Conservation (phyloP, 1,284 basidiomycete genomes). For the Cutaneotrichosporon spelunceum region DNA sequence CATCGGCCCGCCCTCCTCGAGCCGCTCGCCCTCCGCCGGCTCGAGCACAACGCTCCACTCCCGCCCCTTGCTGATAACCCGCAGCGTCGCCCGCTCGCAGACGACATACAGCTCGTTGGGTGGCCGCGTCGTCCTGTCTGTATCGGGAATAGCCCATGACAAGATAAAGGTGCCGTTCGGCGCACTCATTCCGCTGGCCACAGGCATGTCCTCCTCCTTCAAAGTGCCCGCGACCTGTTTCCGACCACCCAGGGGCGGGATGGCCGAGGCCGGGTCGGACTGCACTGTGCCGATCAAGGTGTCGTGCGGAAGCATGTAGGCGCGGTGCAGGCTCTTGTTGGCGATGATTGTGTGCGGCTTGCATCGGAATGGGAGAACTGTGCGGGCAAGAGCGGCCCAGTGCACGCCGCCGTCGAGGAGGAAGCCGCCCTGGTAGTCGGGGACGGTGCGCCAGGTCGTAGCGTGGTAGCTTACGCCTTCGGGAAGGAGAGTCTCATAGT, state of each 20-base stretch:
- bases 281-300: slow-evolving; percentile 59
- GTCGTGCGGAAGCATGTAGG: slow-evolving; percentile 69
- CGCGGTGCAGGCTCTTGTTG: slow-evolving; percentile 64
- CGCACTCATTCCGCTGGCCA: slow-evolving; percentile 32
- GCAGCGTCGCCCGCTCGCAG: slow-evolving; percentile 50
- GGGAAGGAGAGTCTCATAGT: slow-evolving; percentile 60
- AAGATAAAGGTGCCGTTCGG: slow-evolving; percentile 42
- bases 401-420: slow-evolving; percentile 52
- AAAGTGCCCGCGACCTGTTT: slow-evolving; percentile 13
- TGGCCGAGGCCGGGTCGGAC: slow-evolving; percentile 58
- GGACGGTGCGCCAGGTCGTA: slow-evolving; percentile 74
- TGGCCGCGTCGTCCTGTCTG: slow-evolving; percentile 18
- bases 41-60: slow-evolving; percentile 61
- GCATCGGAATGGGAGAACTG: slow-evolving; percentile 28
- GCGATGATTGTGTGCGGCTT: slow-evolving; percentile 60
- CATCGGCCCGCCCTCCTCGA: slow-evolving; percentile 51
- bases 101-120: slow-evolving; percentile 37
- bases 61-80: slow-evolving; percentile 47
- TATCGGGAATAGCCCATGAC: slow-evolving; percentile 39
- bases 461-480: slow-evolving; percentile 70
- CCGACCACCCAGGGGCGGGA: slow-evolving; percentile 57
- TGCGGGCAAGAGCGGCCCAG: slow-evolving; percentile 40
- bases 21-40: slow-evolving; percentile 50
- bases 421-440: slow-evolving; percentile 72
- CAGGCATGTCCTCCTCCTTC: slow-evolving; percentile 25